Evolutionary conservation across 2,329 filamentous ascomycete genomes (phyloP), one percentile per base, ranked within the genome.

Genomic region (Orbilia javanica): DNA sequence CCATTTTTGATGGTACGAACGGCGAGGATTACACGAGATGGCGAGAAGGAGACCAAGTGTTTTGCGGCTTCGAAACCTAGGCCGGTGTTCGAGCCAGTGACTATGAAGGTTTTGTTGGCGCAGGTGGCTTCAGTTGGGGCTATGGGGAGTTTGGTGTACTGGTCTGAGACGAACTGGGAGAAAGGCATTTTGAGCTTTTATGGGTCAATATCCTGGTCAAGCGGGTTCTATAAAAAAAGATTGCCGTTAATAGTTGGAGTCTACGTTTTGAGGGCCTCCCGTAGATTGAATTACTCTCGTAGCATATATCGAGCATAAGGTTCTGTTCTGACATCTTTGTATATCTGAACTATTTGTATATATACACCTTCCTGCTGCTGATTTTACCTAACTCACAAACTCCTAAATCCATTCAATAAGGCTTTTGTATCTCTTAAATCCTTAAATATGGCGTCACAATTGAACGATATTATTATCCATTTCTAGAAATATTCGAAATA

Each of bases 11-110:
- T 55, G 48, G 81, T 82, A 48, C 86, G 83, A 0, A 86, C 85
- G 1, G 81, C 86, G 25, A 87, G 81, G 27, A 87, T 83, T 2
- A 87, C 81, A 5, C 81, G 84, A 0, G 81, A 79, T 2, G 84
- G 72, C 0, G 83, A 83, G 1, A 85, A 82, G 0, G 39, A 55
- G 10, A 85, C 82, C 0, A 86, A 81, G 39, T 86, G 84, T 0
- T 82, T 82, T 15, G 83, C 82, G 0, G 85, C 82, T 78, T 86
- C 85, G 1, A 85, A 81, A 0, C 86, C 86, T 0, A 87, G 81
- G 0, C 86, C 86, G 3, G 82, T 81, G 66, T 85, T 86, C 55
- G 85, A 83, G n/a, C 86, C 86, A 0, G 85, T 86, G 53, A 87
- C 82, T 36, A 87, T 83, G 65, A 84, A 82, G 0, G 82, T 80